phyloP scores from a whole-genome alignment of 1,139 yeast species.

The Suhomyces ambrosiae region DNA sequence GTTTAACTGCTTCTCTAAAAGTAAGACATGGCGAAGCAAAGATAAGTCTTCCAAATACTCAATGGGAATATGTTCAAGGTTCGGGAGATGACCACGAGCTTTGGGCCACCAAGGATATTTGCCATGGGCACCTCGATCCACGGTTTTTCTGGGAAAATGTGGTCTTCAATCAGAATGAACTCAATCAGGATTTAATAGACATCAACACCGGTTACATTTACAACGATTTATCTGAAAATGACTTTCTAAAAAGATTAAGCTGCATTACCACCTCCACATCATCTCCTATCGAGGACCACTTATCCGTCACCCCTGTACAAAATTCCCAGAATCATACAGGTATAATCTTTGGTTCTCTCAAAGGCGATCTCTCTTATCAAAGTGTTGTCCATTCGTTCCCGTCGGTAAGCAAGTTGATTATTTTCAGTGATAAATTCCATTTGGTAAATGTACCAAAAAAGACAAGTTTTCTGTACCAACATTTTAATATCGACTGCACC shows the following conservation, averaged over 20 bases:
- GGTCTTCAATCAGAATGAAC: background rate
- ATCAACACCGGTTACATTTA: conserved; percentile 34
- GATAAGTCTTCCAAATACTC: conserved; percentile 6
- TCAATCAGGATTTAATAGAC: conserved; percentile 27
- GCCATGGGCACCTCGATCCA: conserved; percentile 50
- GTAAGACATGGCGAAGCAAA: conserved; percentile 10
- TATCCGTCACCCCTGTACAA: conserved; percentile 17
- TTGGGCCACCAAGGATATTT: conserved; percentile 60
- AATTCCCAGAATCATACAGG: conserved; percentile 26
- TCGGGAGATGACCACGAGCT: conserved; percentile 93
- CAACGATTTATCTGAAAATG: conserved; percentile 35
- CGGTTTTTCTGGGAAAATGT: conserved; percentile 57
- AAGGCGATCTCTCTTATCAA: conserved; percentile 17
- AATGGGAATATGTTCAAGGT: conserved; percentile 72
- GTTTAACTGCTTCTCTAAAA: conserved; percentile 66
- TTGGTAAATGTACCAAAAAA: conserved; percentile 25
- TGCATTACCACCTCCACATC: background rate
- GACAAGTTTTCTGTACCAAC: conserved; percentile 14
- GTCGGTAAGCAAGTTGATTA: conserved; percentile 20
- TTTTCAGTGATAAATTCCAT: conserved; percentile 27
- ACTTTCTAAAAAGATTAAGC: conserved; percentile 2
- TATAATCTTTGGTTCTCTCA: conserved; percentile 33
- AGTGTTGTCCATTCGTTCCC: conserved; percentile 16
- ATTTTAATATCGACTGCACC: conserved; percentile 41
- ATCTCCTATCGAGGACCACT: background rate